Base-by-base conservation (phyloP, 352 stramenopile genomes). In the Phytopythium chamaehyphon region DNA sequence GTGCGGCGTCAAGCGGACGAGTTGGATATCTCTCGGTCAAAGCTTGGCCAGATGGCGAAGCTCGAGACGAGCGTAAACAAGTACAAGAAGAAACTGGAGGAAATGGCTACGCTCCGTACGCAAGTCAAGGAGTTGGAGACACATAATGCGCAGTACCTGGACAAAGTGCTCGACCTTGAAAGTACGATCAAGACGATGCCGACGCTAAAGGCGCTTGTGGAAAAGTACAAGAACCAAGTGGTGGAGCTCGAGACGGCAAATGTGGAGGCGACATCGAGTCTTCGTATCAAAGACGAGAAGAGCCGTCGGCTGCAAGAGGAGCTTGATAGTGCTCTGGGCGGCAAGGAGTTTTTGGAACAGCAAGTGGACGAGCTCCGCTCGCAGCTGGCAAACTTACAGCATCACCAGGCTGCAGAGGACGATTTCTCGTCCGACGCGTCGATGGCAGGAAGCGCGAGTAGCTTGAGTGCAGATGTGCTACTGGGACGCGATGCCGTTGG, bases 211-310 rank as follows among this genome's bases (percentile, higher is more conserved):
- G 65, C 57, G 18, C 57, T 90, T 0, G 80, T 94, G 12, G 84
- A 94, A 54, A 84, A 78, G 42, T 94, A 94, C 69, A 94, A 94
- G 66, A 91, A 94, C 60, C 82, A 94, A 54, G 84, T 94, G 15
- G 84, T 94, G 36, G 84, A 94, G 23, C 67, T 94, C 14, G 79
- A 94, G 52, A 94, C 84, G 1, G 69, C 76, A 6, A 88, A 90
- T 47, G 74, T 94, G 14, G 82, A 94, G 50, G 79, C 66, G 12
- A 71, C 65, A n/a, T 90, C 84, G 40, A 90, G 69, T 47, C 64
- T 87, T 6, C 81, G 76, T 37, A 82, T 94, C 23, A 90, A 91
- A 51, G 84, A 93, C 23, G 78, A 91, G 40, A 91, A 91, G 51
- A 79, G 88, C 24, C 66, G 76, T 15, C 74, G 81, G 26, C 49